Conservation (phyloP, 179 eudicot genomes). For the Vitellaria paradoxa region DNA sequence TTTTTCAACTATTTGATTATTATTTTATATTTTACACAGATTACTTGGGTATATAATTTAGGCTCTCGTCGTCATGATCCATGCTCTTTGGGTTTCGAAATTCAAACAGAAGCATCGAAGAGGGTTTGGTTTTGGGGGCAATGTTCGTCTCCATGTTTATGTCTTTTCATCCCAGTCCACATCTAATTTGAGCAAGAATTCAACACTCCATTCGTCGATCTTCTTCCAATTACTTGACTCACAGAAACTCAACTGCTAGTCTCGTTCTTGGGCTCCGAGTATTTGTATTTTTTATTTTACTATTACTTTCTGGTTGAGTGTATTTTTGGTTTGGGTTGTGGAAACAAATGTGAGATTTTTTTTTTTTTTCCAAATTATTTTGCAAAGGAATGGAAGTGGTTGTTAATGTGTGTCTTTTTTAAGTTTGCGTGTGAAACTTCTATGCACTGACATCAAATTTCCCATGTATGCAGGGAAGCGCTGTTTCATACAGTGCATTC, state of each 20-base stretch:
- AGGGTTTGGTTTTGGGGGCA: too few relatives aligned
- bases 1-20: constrained; percentile 27
- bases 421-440: constrained; percentile 33
- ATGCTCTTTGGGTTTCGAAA: constrained; percentile 30
- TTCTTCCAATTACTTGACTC: too few relatives aligned
- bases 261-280: constrained; percentile 1
- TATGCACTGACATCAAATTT: constrained; percentile 18
- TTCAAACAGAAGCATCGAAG: constrained; percentile 39
- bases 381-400: constrained; percentile 23
- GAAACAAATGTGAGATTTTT: constrained; percentile 14
- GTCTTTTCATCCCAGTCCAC: constrained; percentile 18
- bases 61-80: constrained; percentile 23
- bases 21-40: constrained; percentile 4
- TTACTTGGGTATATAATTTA: neutral
- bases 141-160: constrained; percentile 36
- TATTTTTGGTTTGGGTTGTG: too few relatives aligned
- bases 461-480: constrained; percentile 2
- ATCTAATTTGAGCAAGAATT: neutral
- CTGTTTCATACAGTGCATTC: too few relatives aligned
- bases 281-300: constrained; percentile 5
- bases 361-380: constrained; percentile 15
- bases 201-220: constrained; percentile 3
- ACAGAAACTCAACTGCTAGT: too few relatives aligned
- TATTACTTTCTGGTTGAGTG: constrained; percentile 5
- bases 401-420: constrained; percentile 16